Base-by-base conservation (phyloP, 306 rosid genomes). In the Medicago lupulina region DNA sequence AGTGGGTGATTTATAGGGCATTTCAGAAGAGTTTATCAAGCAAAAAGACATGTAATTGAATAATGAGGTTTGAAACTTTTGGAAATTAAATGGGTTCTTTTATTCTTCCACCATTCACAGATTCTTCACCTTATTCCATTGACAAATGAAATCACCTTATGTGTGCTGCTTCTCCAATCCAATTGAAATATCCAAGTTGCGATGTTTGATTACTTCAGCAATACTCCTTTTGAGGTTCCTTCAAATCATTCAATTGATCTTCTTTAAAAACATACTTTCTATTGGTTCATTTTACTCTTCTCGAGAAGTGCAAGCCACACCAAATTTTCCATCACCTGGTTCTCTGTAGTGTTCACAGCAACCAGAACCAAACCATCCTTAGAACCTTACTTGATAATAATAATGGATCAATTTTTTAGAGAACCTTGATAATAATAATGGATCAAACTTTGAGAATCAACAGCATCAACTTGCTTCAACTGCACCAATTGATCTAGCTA, bases 101-200 rank as follows among this genome's bases (percentile, higher is more conserved):
- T 18, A 84, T 19, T 73, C 64, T 90, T 47, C 98, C 97, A 39
- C 90, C 93, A 3, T 74, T 93, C 17, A 78, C 84, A 69, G 92
- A 89, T 69, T 82, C 92, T 25, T 76, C 93, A 14, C 78, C 87
- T 28, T 61, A 31, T 54, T 87, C 71, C 65, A 70, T 39, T 67
- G 72, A 58, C 59, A 86, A 86, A 64, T 68, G 58, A 28, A 86
- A 60, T 66, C 88, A 6, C 11, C 80, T 68, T 81, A 88, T 97
- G 98, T 94, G 97, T 88, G 96, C 98, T 94, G 98, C 98, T 94
- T 94, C 98, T 94, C 98, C 98, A 91, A 75, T 86, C 78, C 84
- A 69, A 70, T 82, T 49, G 85, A 84, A 63, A 82, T 82, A 83
- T 82, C 83, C 90, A 71, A 75, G 70, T 51, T 61, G 88, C 50